These are phyloP conservation scores for Penicillium sp. DNA, from an alignment of 2,329 filamentous ascomycete species.

Conservation along the genomic window DNA sequence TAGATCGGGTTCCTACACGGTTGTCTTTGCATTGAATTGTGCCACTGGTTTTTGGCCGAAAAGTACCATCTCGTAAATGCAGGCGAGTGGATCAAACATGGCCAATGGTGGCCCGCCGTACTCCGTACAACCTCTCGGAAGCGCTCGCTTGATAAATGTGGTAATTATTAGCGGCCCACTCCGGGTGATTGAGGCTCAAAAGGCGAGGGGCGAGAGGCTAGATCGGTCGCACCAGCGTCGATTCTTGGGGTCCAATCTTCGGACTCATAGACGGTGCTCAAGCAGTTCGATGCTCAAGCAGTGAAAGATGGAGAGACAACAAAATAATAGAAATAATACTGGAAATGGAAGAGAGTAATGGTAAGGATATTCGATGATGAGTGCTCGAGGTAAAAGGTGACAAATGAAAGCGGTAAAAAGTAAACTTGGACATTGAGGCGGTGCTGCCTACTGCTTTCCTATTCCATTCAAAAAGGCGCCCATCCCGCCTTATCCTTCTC, in stretches of 20 bases:
- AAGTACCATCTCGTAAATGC: neutral
- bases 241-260: neutral
- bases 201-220: neutral
- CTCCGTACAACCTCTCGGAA: neutral
- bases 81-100: neutral
- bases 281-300: neutral
- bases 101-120: conserved; percentile 34
- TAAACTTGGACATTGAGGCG: neutral
- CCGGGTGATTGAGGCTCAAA: neutral
- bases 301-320: neutral
- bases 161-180: neutral
- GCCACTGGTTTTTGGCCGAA: neutral
- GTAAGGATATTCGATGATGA: no score
- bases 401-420: neutral
- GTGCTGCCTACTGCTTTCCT: conserved; percentile 2
- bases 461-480: neutral
- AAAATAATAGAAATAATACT: no score
- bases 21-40: conserved; percentile 1
- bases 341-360: no score
- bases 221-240: neutral
- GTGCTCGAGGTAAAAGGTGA: neutral
- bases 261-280: neutral
- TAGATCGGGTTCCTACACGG: conserved; percentile 3
- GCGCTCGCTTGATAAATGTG: neutral
- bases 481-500: neutral